Evolutionary conservation across 805 yeast species (phyloP).

Genomic region (Ogataea sp.): DNA sequence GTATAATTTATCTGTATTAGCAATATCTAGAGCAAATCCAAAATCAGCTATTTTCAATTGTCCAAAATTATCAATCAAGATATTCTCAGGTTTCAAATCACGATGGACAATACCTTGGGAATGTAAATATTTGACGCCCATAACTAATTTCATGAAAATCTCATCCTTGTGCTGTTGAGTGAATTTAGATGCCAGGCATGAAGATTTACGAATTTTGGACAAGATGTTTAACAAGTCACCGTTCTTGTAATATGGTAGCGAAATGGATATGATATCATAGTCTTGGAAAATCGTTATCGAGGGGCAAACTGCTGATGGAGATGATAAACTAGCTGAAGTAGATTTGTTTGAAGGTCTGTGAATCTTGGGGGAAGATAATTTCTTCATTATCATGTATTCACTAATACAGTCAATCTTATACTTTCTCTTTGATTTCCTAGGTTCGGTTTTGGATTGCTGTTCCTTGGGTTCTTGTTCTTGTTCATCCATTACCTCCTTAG

Average conservation of each 20-base stretch:
- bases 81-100: conserved; percentile 49
- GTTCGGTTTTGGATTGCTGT: not conserved
- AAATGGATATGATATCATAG: not conserved
- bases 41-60: conserved; percentile 40
- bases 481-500: no score
- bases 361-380: no score
- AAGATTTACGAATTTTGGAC: conserved; percentile 29
- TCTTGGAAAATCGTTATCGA: conserved; percentile 4
- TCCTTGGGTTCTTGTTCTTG: no score
- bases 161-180: conserved; percentile 32
- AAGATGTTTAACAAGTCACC: conserved; percentile 42
- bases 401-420: conserved; percentile 12
- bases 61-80: conserved; percentile 37
- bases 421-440: not conserved
- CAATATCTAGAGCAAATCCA: conserved; percentile 40
- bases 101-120: conserved; percentile 35
- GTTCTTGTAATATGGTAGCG: conserved; percentile 24
- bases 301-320: no score
- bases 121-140: conserved; percentile 39
- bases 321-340: no score
- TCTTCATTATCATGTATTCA: conserved; percentile 18
- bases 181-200: conserved; percentile 24
- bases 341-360: no score
- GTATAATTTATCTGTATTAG: conserved; percentile 5
- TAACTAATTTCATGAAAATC: conserved; percentile 44